Base-by-base conservation (phyloP, 805 yeast species). In the Ascoidea tarda region DNA sequence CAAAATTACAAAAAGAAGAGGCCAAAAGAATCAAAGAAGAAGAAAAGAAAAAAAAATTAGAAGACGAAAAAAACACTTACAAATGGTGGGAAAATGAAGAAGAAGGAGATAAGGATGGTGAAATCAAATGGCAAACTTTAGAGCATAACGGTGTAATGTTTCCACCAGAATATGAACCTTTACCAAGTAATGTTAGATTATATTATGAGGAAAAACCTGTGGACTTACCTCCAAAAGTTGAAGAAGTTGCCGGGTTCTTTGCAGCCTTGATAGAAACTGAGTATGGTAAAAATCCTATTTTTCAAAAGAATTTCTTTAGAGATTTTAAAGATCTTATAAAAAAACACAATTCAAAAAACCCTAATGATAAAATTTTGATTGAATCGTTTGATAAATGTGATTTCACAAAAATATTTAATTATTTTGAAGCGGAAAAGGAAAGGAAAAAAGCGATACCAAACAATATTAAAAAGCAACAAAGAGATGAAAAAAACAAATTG, bases 161-260 rank as follows among this genome's bases (percentile, higher is more conserved):
- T 61, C 97, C 99, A 1, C 97, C 98, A 0, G 84, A 79, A 2
- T 91, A 91, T 65, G 90, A 84, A 62, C 89, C 93, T 3, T 69
- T 91, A 48, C 98, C 98, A 0, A 69, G 77, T 5, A 75, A 78
- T 60, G 85, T 90, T 46, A 87, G 84, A 62, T 60, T 91, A 51
- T 74, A 78, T 54, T 90, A 91, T 61, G 84, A 84, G 59, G 87
- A 87, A 0, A 74, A 77, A 58, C 86, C 93, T 0, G 90, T 90
- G 0, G 14, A 38, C 4, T 71, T 91, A 54, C 91, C 96, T 1
- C 68, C 71, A 0, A 85, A 74, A 53, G 97, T 96, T 2, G 99
- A 91, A 67, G 98, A 91, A 66, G 96, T 91, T 44, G 98, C 97
- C 0, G 97, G 96, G 0, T 91, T 89, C 62, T 91, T 76, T 66